Conservation (phyloP, 768 basidiomycete genomes). For the Mycena albidolilacea region DNA sequence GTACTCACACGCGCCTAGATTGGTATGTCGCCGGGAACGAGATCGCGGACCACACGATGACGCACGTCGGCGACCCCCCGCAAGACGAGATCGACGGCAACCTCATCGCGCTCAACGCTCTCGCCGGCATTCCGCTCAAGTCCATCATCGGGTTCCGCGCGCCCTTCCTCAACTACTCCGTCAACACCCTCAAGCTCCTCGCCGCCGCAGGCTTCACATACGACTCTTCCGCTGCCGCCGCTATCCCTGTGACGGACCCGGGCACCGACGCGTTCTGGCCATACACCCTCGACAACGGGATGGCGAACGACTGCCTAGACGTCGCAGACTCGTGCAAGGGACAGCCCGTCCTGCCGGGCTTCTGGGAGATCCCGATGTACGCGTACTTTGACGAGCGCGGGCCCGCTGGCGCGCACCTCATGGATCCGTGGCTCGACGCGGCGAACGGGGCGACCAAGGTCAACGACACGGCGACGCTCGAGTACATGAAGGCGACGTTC, state of each 20-base stretch:
- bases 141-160: slow-evolving; percentile 83
- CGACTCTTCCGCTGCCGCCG: slow-evolving; percentile 74
- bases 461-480: slow-evolving; percentile 74
- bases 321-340: slow-evolving; percentile 74
- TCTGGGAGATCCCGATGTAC: slow-evolving; percentile 92
- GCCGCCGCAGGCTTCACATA: slow-evolving; percentile 74
- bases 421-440: slow-evolving; percentile 77
- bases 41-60: slow-evolving; percentile 91
- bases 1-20: slow-evolving; percentile 71
- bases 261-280: slow-evolving; percentile 87
- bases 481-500: slow-evolving; percentile 83
- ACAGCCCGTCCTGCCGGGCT: slow-evolving; percentile 77
- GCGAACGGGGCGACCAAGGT: background rate
- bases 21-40: slow-evolving; percentile 90
- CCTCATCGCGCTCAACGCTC: slow-evolving; percentile 82
- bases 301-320: slow-evolving; percentile 82
- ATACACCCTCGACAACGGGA: slow-evolving; percentile 85
- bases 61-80: slow-evolving; percentile 77
- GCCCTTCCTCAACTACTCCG: slow-evolving; percentile 79
- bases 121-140: slow-evolving; percentile 80
- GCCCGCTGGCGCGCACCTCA: slow-evolving; percentile 71
- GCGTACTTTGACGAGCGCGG: slow-evolving; percentile 77
- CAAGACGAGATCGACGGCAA: slow-evolving; percentile 82
- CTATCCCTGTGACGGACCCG: slow-evolving; percentile 75
- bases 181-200: slow-evolving; percentile 72